phyloP scores from a whole-genome alignment of 2,329 filamentous ascomycete genomes.

The Clonostachys rosea region DNA sequence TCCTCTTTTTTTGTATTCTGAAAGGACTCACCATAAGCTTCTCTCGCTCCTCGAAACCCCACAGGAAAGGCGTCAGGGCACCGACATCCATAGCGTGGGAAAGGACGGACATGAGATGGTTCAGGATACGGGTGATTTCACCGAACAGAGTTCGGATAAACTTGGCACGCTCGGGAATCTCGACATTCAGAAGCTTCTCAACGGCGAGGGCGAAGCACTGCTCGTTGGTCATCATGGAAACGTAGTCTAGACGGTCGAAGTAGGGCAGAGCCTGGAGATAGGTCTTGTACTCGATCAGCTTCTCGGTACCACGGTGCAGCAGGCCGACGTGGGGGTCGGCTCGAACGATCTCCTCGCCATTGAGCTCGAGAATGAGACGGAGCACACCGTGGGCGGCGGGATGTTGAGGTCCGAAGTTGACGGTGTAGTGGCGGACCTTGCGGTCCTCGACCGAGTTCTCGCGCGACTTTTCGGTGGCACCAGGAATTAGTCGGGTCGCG shows the following conservation, averaged over 20 bases:
- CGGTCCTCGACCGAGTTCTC: constrained; percentile 52
- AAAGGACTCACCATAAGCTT: constrained; percentile 83
- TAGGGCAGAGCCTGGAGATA: constrained; percentile 97
- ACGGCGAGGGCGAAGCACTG: constrained; percentile 94
- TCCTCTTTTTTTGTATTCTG: background rate
- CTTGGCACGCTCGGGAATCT: constrained; percentile 92
- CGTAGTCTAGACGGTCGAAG: constrained; percentile 98
- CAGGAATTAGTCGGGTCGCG: constrained; percentile 32
- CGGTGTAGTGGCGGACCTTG: constrained; percentile 97
- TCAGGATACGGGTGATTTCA: constrained; percentile 89
- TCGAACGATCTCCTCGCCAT: constrained; percentile 94
- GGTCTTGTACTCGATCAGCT: constrained; percentile 99
- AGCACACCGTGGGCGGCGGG: constrained; percentile 97
- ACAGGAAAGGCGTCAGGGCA: constrained; percentile 95
- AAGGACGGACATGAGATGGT: constrained; percentile 96
- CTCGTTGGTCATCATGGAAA: constrained; percentile 99
- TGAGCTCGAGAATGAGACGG: constrained; percentile 94
- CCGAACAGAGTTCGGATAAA: constrained; percentile 95
- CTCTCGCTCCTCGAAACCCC: constrained; percentile 99
- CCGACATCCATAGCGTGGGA: constrained; percentile 99
- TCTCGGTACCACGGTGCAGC: constrained; percentile 95
- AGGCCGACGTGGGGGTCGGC: constrained; percentile 95
- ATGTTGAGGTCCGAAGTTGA: constrained; percentile 99
- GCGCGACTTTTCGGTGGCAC: constrained; percentile 36
- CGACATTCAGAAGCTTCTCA: constrained; percentile 96